A percentile compares a stretch with the other conserved stretches of the same genome.
phyloP scores from a whole-genome alignment of 352 stramenopile species.

The Pythium phragmitis region DNA sequence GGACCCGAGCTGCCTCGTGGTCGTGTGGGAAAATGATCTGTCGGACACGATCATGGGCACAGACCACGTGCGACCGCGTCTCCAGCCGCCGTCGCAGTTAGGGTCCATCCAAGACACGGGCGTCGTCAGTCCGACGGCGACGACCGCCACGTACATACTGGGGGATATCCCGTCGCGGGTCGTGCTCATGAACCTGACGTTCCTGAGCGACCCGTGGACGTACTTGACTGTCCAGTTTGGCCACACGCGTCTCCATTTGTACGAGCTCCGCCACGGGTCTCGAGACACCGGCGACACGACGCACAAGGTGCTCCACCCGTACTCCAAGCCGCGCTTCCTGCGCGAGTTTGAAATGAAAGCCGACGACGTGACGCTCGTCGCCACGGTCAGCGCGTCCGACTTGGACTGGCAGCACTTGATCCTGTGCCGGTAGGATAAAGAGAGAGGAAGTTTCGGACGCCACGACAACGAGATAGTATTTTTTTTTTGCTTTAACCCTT shows the following conservation, averaged over 20 bases:
- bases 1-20: conserved; percentile 32
- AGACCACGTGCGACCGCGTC: conserved; percentile 13
- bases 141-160: conserved; percentile 22
- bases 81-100: conserved; percentile 22
- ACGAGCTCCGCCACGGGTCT: conserved; percentile 14
- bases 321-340: conserved; percentile 27
- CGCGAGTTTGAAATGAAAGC: conserved; percentile 33
- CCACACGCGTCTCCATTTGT: conserved; percentile 28
- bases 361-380: conserved; percentile 25
- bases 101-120: conserved; percentile 16
- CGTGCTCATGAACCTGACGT: conserved; percentile 34
- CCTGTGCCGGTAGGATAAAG: conserved; percentile 24
- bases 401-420: conserved; percentile 30
- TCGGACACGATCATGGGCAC: conserved; percentile 18
- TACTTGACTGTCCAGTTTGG: conserved; percentile 27
- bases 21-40: conserved; percentile 34
- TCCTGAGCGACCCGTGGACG: conserved; percentile 33
- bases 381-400: conserved; percentile 25
- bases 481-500: not conserved
- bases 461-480: conserved; percentile 1
- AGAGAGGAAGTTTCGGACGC: not conserved
- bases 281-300: not conserved
- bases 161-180: conserved; percentile 20
- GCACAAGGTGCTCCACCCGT: conserved; percentile 30
- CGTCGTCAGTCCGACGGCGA: conserved; percentile 2